phyloP scores from a whole-genome alignment of 805 yeast species.

The Wickerhamiella qilinensis region DNA sequence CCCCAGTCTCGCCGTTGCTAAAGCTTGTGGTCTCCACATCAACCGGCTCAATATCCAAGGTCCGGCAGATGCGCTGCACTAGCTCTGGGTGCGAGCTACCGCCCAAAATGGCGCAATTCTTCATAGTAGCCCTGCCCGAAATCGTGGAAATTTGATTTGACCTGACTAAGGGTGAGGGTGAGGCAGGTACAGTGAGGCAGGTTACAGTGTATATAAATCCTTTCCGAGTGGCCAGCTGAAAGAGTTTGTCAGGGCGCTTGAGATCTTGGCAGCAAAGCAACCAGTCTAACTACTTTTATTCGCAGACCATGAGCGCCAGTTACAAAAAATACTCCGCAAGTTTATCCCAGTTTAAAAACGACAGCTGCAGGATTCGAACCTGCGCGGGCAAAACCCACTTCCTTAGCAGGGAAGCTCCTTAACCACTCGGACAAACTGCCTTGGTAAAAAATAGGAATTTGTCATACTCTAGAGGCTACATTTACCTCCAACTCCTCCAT shows the following conservation, averaged over 20 bases:
- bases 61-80: constrained; percentile 57
- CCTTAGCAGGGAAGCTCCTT: constrained; percentile 17
- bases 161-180: too few species aligned
- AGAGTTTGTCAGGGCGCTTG: too few species aligned
- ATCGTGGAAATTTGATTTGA: background rate
- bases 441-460: too few species aligned
- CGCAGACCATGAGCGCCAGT: too few species aligned
- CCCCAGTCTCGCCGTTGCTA: constrained; percentile 86
- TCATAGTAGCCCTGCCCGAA: constrained; percentile 28
- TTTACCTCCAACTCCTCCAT: too few species aligned
- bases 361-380: constrained; percentile 23
- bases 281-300: too few species aligned
- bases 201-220: too few species aligned
- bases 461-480: too few species aligned
- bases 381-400: constrained; percentile 22
- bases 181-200: background rate
- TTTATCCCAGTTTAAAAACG: too few species aligned
- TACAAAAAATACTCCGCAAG: too few species aligned
- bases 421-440: constrained; percentile 18
- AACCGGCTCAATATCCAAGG: constrained; percentile 60
- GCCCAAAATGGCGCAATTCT: constrained; percentile 75
- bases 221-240: too few species aligned
- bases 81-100: constrained; percentile 81
- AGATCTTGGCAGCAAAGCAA: too few species aligned
- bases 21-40: constrained; percentile 31